Percentiles rank a stretch among this genome's conserved stretches.
Evolutionary conservation across 176 grass and related monocot genomes (phyloP).

Genomic region (Eremochloa ophiuroides): DNA sequence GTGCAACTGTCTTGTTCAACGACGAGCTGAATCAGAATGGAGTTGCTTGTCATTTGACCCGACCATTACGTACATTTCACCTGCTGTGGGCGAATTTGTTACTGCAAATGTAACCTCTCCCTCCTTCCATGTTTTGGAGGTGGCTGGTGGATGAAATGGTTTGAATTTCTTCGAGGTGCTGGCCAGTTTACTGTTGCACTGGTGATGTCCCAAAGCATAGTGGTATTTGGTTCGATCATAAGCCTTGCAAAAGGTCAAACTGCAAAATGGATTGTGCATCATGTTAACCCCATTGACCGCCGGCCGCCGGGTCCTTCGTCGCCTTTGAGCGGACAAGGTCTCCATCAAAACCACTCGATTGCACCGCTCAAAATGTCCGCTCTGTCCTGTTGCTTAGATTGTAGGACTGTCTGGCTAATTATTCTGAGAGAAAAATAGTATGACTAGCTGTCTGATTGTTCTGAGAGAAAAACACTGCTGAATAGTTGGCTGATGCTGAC

Average conservation of each 20-base stretch:
- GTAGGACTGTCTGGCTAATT: no score
- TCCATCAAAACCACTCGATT: background rate
- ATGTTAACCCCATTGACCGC: background rate
- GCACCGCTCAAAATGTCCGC: no score
- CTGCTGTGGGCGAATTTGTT: background rate
- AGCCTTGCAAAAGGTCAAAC: background rate
- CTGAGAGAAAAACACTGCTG: no score
- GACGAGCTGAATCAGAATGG: slow-evolving; percentile 15
- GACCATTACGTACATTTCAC: background rate
- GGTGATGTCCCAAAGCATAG: background rate
- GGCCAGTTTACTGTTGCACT: background rate
- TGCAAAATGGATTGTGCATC: background rate
- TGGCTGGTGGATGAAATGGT: background rate
- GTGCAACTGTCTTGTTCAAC: background rate
- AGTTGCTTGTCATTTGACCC: background rate
- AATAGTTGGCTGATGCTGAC: no score
- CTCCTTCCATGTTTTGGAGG: background rate
- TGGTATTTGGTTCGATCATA: background rate
- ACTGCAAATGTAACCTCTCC: background rate
- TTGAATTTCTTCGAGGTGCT: background rate
- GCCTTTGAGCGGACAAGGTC: background rate
- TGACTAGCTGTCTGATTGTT: no score
- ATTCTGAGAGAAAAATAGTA: no score
- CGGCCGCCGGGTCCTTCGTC: background rate
- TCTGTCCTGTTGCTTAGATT: no score